Evolutionary conservation across 1,284 basidiomycete species (phyloP), one percentile per base, ranked within the genome.

Genomic region (Ganoderma sinense): DNA sequence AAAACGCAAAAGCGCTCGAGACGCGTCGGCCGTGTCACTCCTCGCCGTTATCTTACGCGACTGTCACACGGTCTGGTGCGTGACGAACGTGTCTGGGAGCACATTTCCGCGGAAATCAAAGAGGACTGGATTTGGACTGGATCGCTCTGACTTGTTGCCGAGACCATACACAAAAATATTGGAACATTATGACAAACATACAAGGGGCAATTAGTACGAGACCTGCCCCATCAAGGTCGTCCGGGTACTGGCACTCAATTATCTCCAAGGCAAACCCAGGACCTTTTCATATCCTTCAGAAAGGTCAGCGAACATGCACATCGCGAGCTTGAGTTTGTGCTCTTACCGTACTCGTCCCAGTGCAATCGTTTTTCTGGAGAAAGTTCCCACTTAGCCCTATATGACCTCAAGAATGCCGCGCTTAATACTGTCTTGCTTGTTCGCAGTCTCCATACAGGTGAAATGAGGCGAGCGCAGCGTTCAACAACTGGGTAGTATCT

Each of bases 391-490:
- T 33, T 31, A 18, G 31, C n/a, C 45, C 33, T 36, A 13, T 45
- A 63, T 33, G 29, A 31, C n/a, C 62, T 41, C 62, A 51, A 23
- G 29, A 63, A 63, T n/a, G 41, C 45, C 14, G 62, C 41, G 74
- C 75, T 20, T 84, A 72, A 67, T 82, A 84, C 68, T 82, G 81
- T 6, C 79, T 73, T 8, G 82, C 77, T 29, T 81, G 76, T 13
- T 75, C 68, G 62, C 79, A 80, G 67, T 83, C 79, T 4, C 82
- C 82, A 65, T 75, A 81, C 5, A 82, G 70, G 60, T 76, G 80
- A 75, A 82, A 84, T 2, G 81, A 76, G 4, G 82, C 81, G 10
- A 82, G 67, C 0, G 83, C 82, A 11, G 80, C 82, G 20, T 79
- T 80, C 66, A 83, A 77, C 26, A 79, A 67, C 29, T 79, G 70